phyloP scores from a whole-genome alignment of 202 grass and related monocot genomes.

The Schoenoplectus triqueter region DNA sequence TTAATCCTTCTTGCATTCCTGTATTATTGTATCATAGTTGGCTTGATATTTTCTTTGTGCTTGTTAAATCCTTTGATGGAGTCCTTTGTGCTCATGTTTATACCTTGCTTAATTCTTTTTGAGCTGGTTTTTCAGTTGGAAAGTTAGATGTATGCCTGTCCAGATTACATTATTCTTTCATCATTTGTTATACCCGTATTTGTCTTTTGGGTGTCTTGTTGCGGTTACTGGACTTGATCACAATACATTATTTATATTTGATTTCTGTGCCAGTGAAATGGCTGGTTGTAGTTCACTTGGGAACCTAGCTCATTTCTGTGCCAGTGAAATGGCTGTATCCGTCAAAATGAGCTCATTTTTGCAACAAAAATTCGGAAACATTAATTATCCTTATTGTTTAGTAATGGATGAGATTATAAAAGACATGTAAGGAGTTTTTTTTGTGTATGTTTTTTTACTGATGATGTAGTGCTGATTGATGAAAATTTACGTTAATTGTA shows the following conservation, averaged over 20 bases:
- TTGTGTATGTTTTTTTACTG: no score
- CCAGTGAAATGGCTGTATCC: no score
- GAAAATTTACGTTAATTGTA: no score
- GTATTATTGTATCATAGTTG: constrained; percentile 37
- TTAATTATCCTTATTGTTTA: no score
- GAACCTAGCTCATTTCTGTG: no score
- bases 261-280: neutral
- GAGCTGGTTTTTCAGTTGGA: constrained; percentile 16
- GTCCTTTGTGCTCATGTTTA: neutral
- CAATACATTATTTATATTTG: neutral
- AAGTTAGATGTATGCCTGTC: neutral
- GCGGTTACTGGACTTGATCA: neutral
- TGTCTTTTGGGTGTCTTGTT: neutral
- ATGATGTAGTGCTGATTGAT: no score
- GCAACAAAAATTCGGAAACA: no score
- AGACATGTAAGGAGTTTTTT: no score
- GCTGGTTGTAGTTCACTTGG: neutral
- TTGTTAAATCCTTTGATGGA: no score
- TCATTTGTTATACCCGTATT: neutral
- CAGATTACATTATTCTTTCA: constrained; percentile 20
- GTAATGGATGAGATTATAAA: no score
- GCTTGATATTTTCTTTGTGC: constrained; percentile 44
- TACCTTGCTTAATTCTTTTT: constrained; percentile 29
- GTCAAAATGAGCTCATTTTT: no score
- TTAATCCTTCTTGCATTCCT: constrained; percentile 14